These are phyloP conservation scores for Aspergillus sp. DNA, from an alignment of 2,329 filamentous ascomycete species.

Conservation along the genomic window DNA sequence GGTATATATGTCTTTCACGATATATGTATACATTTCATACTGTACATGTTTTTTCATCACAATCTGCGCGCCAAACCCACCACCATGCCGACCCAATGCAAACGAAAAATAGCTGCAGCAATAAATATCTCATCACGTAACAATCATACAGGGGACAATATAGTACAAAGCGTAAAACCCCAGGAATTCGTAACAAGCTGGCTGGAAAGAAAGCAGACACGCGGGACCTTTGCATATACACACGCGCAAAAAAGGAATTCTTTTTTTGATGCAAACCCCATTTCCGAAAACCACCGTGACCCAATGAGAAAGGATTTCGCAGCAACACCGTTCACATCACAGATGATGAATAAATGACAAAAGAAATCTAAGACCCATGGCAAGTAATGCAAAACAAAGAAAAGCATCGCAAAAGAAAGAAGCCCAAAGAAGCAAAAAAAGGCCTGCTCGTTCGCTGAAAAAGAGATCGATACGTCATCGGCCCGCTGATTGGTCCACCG, in stretches of 20 bases:
- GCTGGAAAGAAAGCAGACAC: neutral
- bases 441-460: neutral
- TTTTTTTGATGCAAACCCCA: conserved; percentile 20
- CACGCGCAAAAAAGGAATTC: neutral
- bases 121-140: conserved; percentile 20
- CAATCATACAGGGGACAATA: conserved; percentile 20
- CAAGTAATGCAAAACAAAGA: conserved; percentile 14
- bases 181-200: conserved; percentile 17
- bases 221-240: conserved; percentile 4
- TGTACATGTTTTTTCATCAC: conserved; percentile 12
- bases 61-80: conserved; percentile 14
- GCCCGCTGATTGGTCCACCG: neutral
- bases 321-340: neutral
- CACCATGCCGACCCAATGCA: conserved; percentile 20
- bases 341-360: conserved; percentile 9
- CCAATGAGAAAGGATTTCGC: conserved; percentile 2
- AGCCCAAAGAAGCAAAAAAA: neutral
- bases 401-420: conserved; percentile 5
- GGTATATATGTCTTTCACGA: neutral
- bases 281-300: conserved; percentile 1
- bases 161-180: conserved; percentile 21
- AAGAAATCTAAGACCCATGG: conserved; percentile 19
- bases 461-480: conserved; percentile 20
- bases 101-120: conserved; percentile 9
- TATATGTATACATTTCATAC: conserved; percentile 9